Percentiles rank a stretch among this genome's conserved stretches.
These are phyloP conservation scores for Blastomyces gilchristii DNA, from an alignment of 2,329 filamentous ascomycete genomes.

Conservation along the genomic window DNA sequence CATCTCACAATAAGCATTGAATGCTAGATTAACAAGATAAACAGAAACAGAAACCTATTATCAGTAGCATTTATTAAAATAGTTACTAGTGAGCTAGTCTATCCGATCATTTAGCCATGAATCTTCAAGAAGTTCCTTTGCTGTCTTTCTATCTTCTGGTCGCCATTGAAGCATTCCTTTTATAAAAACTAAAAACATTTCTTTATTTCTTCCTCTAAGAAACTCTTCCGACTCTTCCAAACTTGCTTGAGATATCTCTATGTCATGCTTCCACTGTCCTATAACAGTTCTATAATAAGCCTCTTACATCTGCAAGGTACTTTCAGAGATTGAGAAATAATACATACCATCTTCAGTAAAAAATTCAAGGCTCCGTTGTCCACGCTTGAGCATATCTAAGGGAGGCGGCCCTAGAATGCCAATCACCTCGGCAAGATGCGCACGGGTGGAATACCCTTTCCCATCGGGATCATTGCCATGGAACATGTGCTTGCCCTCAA, in stretches of 20 bases:
- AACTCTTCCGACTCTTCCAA: constrained; percentile 15
- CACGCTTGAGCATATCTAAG: constrained; percentile 25
- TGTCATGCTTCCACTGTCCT: constrained; percentile 20
- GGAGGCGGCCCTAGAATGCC: constrained; percentile 37
- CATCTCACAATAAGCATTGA: too few species aligned
- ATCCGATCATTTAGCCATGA: constrained; percentile 7
- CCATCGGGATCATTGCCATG: constrained; percentile 29
- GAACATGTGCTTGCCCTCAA: constrained; percentile 39
- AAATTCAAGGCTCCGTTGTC: constrained; percentile 29
- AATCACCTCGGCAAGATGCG: constrained; percentile 40
- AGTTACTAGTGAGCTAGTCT: neutral
- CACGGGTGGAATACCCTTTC: constrained; percentile 29
- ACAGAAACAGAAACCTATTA: too few species aligned
- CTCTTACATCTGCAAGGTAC: constrained; percentile 8
- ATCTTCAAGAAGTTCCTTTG: constrained; percentile 8
- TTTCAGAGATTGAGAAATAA: neutral
- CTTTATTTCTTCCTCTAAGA: constrained; percentile 8
- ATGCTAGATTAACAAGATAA: too few species aligned
- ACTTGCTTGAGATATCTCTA: constrained; percentile 6
- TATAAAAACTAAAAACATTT: constrained; percentile 14
- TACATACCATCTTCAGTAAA: constrained; percentile 32
- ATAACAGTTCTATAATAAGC: constrained; percentile 10
- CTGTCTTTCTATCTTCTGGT: constrained; percentile 14
- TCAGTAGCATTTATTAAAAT: too few species aligned
- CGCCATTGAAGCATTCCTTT: constrained; percentile 42